Evolutionary conservation across 129 eudicot species (phyloP).

Genomic region (Oenanthe sinensis): DNA sequence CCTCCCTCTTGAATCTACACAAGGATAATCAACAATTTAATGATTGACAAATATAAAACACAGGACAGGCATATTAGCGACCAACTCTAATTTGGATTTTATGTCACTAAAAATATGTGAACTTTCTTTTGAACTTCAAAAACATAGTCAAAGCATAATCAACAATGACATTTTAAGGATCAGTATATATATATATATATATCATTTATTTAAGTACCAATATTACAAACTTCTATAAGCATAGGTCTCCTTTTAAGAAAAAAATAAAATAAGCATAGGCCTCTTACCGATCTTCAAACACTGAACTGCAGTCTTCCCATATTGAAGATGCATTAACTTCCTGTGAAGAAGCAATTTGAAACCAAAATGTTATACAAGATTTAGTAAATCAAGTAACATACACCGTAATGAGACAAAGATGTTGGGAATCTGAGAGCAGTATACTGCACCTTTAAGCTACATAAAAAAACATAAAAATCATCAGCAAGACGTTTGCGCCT

Average conservation of each 20-base stretch:
- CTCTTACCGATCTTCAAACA: constrained; percentile 53
- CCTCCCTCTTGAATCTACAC: constrained; percentile 63
- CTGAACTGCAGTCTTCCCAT: constrained; percentile 73
- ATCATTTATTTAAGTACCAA: not conserved
- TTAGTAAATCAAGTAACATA: not conserved
- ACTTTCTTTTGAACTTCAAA: not conserved
- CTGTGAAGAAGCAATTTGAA: constrained; percentile 41
- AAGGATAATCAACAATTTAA: constrained; percentile 14
- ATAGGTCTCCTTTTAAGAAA: constrained; percentile 22
- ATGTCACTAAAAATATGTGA: not conserved
- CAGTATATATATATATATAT: not conserved
- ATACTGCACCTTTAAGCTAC: constrained; percentile 53
- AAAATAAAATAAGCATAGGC: constrained; percentile 23
- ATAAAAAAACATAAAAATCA: constrained; percentile 48
- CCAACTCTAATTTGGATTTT: not conserved
- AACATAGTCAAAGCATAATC: not conserved
- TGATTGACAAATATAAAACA: not conserved
- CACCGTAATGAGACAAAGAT: not conserved
- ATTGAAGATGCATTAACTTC: constrained; percentile 65
- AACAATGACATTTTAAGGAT: not conserved
- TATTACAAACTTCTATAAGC: constrained; percentile 3
- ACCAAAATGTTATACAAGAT: not conserved
- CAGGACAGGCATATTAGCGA: not conserved
- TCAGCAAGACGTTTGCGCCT: constrained; percentile 80
- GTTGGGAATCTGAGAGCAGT: not conserved